Evolutionary conservation across 2,329 filamentous ascomycete genomes (phyloP).

Genomic region (Zarea fungicola): DNA sequence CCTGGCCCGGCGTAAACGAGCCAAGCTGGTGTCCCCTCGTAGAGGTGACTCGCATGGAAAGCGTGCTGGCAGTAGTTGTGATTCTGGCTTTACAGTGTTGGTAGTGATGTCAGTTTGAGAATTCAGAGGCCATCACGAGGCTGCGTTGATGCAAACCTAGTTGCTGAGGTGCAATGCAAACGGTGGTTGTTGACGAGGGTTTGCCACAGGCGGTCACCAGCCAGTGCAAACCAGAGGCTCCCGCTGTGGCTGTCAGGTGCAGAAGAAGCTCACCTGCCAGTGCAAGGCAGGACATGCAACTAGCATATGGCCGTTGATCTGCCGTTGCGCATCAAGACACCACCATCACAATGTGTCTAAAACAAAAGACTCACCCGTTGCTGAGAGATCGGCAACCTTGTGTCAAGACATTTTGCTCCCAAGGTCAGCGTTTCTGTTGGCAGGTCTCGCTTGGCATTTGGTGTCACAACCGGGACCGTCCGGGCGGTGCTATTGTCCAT

Average conservation of each 20-base stretch:
- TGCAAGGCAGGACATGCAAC: background rate
- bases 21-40: background rate
- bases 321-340: slow-evolving; percentile 1
- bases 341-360: slow-evolving; percentile 1
- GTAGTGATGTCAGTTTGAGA: background rate
- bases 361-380: slow-evolving; percentile 5
- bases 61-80: background rate
- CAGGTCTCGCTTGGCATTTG: slow-evolving; percentile 1
- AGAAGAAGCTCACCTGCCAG: background rate
- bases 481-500: background rate
- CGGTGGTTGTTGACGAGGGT: too few species aligned
- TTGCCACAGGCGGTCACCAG: too few species aligned
- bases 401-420: background rate
- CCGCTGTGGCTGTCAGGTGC: background rate
- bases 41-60: background rate
- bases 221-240: background rate
- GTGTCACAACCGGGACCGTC: slow-evolving; percentile 8
- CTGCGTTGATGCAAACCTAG: slow-evolving; percentile 3
- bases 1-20: background rate
- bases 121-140: slow-evolving; percentile 1
- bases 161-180: too few species aligned
- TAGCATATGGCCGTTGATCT: background rate
- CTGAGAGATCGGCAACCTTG: slow-evolving; percentile 7
- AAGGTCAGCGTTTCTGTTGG: background rate
- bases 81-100: too few species aligned